Conservation (phyloP, 1,284 basidiomycete genomes). For the Ustanciosporium gigantosporum region DNA sequence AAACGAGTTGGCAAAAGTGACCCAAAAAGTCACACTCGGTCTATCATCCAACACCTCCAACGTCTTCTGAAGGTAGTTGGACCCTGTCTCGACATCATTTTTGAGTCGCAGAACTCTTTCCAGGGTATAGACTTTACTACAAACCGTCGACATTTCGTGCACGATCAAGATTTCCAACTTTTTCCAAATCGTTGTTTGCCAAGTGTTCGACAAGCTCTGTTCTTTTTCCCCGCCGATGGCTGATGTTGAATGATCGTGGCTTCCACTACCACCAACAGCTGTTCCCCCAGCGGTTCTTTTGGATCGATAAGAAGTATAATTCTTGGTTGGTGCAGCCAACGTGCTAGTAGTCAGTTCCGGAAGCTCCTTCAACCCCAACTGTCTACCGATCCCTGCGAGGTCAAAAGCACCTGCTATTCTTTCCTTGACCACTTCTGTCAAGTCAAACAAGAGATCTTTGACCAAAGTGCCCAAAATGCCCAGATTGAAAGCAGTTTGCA, state of each 20-base stretch:
- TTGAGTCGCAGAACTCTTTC: slow-evolving; percentile 90
- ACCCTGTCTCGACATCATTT: slow-evolving; percentile 68
- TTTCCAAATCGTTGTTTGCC: slow-evolving; percentile 78
- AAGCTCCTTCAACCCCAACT: slow-evolving; percentile 65
- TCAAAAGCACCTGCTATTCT: slow-evolving; percentile 83
- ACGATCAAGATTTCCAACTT: slow-evolving; percentile 76
- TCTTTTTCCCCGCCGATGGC: not conserved
- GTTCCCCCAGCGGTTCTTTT: not conserved
- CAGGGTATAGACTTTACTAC: slow-evolving; percentile 79
- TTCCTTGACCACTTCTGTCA: slow-evolving; percentile 78
- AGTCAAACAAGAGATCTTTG: slow-evolving; percentile 75
- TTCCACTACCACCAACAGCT: not conserved
- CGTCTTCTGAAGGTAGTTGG: slow-evolving; percentile 77
- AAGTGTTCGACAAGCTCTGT: slow-evolving; percentile 62
- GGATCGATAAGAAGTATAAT: not conserved
- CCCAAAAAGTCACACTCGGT: slow-evolving; percentile 89
- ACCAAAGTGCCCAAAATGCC: slow-evolving; percentile 81
- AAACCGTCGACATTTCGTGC: slow-evolving; percentile 81
- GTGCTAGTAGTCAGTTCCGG: not conserved
- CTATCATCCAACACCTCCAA: slow-evolving; percentile 78
- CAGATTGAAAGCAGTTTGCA: slow-evolving; percentile 93
- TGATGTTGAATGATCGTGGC: too few relatives aligned
- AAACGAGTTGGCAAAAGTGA: slow-evolving; percentile 68
- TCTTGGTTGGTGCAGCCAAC: not conserved
- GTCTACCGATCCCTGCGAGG: slow-evolving; percentile 78